A percentile compares a stretch with the other conserved stretches of the same genome.
Evolutionary conservation across 2,329 filamentous ascomycete genomes (phyloP).

Genomic region (Paecilomyces variotii): DNA sequence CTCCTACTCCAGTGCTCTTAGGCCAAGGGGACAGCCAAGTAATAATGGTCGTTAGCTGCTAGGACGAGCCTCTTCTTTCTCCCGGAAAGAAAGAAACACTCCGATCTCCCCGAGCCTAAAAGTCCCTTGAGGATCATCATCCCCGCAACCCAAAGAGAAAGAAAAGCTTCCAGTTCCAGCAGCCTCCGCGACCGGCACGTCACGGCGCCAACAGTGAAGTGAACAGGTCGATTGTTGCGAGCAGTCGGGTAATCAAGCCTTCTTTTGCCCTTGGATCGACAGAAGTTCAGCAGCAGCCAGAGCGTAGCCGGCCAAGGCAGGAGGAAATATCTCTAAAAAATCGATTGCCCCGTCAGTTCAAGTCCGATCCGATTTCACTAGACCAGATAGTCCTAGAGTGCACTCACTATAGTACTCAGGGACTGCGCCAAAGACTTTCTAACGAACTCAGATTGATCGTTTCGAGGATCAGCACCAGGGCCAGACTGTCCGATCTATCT

Average conservation of each 20-base stretch:
- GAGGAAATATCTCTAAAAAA: too few species aligned
- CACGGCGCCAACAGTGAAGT: neutral
- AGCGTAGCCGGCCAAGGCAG: neutral
- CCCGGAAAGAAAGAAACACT: neutral
- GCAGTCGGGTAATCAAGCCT: neutral
- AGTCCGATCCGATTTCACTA: too few species aligned
- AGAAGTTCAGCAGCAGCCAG: neutral
- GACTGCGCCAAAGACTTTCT: too few species aligned
- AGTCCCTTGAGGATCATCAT: neutral
- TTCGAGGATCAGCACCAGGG: neutral
- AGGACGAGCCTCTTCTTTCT: neutral
- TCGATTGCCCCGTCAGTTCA: too few species aligned
- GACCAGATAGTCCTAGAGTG: too few species aligned
- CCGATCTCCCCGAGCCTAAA: neutral
- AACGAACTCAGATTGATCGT: too few species aligned
- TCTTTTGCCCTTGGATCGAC: neutral
- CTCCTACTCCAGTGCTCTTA: too few species aligned
- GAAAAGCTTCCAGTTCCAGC: neutral
- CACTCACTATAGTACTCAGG: too few species aligned
- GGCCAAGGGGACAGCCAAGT: too few species aligned
- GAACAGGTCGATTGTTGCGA: neutral
- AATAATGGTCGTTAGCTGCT: too few species aligned
- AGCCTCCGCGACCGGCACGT: neutral
- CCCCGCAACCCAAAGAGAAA: neutral
- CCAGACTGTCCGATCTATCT: neutral